phyloP scores from a whole-genome alignment of 306 rosid species.

The Sicyos baderoa region DNA sequence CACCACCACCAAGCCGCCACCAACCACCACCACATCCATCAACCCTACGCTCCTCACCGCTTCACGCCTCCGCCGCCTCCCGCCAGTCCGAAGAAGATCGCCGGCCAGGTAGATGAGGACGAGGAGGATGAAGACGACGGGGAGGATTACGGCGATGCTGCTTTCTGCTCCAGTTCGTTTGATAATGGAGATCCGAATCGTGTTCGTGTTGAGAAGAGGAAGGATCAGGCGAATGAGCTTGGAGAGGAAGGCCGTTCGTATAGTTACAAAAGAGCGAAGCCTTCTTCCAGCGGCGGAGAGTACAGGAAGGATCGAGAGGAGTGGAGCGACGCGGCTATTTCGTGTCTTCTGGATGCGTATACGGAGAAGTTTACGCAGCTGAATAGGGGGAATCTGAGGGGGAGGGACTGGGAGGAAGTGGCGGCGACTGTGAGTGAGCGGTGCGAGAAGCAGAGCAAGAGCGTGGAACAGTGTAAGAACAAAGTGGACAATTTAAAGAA shows the following conservation, averaged over 20 bases:
- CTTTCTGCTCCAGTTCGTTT: slow-evolving; percentile 42
- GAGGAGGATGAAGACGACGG: slow-evolving; percentile 32
- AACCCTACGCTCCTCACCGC: slow-evolving; percentile 48
- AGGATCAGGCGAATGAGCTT: slow-evolving; percentile 58
- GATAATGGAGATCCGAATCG: slow-evolving; percentile 42
- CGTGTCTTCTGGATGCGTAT: slow-evolving; percentile 76
- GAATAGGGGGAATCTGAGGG: slow-evolving; percentile 85
- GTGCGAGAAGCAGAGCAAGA: slow-evolving; percentile 70
- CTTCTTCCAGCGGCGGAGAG: slow-evolving; percentile 39
- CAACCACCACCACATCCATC: slow-evolving; percentile 43
- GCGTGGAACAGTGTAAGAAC: slow-evolving; percentile 94
- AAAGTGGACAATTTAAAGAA: slow-evolving; percentile 89
- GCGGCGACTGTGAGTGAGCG: slow-evolving; percentile 70
- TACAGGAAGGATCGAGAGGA: slow-evolving; percentile 91
- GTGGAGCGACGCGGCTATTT: slow-evolving; percentile 92
- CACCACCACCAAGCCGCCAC: slow-evolving; percentile 31
- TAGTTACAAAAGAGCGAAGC: slow-evolving; percentile 43
- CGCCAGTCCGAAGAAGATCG: slow-evolving; percentile 25
- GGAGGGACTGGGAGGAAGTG: slow-evolving; percentile 96
- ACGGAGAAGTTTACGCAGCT: slow-evolving; percentile 86
- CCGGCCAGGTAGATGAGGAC: slow-evolving; percentile 29
- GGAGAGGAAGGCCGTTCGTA: slow-evolving; percentile 44
- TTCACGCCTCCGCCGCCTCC: slow-evolving; percentile 23
- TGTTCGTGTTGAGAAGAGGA: slow-evolving; percentile 42
- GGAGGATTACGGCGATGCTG: slow-evolving; percentile 43